Percentiles rank a stretch among this genome's conserved stretches.
phyloP scores from a whole-genome alignment of 73 alveolate species.

The Effrenium voratum region DNA sequence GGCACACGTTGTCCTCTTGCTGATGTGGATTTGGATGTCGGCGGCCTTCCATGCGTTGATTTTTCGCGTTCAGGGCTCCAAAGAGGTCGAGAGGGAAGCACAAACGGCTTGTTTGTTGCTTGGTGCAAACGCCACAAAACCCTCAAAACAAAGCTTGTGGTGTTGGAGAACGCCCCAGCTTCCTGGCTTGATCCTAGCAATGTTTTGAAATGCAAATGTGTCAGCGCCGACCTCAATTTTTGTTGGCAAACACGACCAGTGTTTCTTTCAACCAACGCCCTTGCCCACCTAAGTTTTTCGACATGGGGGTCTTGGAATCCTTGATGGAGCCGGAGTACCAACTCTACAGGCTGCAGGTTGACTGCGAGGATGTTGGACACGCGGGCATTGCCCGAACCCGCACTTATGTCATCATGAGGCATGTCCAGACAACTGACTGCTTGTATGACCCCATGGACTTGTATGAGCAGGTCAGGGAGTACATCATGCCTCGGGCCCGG shows the following conservation, averaged over 20 bases:
- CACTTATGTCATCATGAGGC: neutral
- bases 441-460: neutral
- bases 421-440: neutral
- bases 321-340: conserved; percentile 34
- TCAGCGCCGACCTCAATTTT: neutral
- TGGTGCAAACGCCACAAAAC: conserved; percentile 10
- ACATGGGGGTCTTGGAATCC: neutral
- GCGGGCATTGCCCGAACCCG: neutral
- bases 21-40: neutral
- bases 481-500: neutral
- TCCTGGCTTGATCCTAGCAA: neutral
- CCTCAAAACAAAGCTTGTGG: neutral
- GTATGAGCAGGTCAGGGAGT: neutral
- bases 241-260: neutral
- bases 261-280: neutral
- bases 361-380: neutral
- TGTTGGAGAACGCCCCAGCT: neutral
- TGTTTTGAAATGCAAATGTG: neutral
- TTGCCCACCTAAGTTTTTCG: neutral
- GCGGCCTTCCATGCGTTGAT: conserved; percentile 22
- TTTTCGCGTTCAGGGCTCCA: neutral
- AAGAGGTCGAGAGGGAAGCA: neutral
- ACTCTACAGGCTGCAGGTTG: neutral
- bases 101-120: neutral
- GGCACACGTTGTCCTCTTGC: neutral